These are phyloP conservation scores for Cadophora gregata DNA, from an alignment of 2,329 filamentous ascomycete species.

Conservation along the genomic window DNA sequence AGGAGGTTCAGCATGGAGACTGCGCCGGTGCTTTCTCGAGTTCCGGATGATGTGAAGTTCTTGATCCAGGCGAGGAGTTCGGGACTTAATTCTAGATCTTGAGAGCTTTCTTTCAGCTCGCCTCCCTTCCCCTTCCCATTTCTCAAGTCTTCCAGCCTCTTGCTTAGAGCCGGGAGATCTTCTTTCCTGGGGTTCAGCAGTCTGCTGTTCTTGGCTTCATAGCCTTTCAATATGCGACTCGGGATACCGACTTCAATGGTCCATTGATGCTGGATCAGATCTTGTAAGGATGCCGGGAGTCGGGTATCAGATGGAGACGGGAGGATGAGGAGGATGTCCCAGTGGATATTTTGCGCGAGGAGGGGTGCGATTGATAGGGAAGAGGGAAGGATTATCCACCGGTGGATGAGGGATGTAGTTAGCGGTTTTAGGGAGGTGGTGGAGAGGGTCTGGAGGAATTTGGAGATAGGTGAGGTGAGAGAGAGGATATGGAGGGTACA, in stretches of 20 bases:
- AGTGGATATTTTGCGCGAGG: constrained; percentile 47
- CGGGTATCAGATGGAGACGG: constrained; percentile 36
- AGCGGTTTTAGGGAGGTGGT: constrained; percentile 47
- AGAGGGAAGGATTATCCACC: constrained; percentile 57
- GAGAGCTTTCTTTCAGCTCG: constrained; percentile 43
- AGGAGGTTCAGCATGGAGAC: constrained; percentile 70
- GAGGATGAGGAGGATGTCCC: constrained; percentile 56
- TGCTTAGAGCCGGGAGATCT: constrained; percentile 47
- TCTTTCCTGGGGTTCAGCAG: constrained; percentile 47
- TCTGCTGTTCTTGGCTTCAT: constrained; percentile 45
- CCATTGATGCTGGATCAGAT: constrained; percentile 44
- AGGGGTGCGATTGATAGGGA: constrained; percentile 49
- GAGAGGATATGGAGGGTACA: constrained; percentile 54
- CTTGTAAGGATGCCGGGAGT: constrained; percentile 41
- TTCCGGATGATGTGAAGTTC: constrained; percentile 39
- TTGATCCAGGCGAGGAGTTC: constrained; percentile 58
- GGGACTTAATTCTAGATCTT: constrained; percentile 60
- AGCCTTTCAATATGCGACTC: constrained; percentile 47
- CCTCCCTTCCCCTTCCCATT: constrained; percentile 25
- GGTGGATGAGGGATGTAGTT: constrained; percentile 49
- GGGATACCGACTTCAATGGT: constrained; percentile 51
- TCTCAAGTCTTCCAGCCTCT: constrained; percentile 41
- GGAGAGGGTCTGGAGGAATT: constrained; percentile 50
- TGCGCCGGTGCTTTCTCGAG: constrained; percentile 47
- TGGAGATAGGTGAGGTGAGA: constrained; percentile 45